Evolutionary conservation across 345 rosid genomes (phyloP).

Genomic region (Citrus mangshanensis): DNA sequence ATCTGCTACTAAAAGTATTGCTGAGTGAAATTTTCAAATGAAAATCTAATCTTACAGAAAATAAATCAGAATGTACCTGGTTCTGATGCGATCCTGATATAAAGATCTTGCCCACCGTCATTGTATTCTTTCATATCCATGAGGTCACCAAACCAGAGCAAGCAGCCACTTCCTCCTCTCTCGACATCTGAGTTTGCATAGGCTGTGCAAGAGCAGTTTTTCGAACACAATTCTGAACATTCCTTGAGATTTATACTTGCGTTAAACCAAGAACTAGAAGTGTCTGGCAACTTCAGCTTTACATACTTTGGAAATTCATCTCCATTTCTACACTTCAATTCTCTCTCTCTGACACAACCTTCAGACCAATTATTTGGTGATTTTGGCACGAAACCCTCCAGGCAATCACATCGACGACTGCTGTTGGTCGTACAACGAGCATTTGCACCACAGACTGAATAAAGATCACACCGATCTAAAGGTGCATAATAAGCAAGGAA

Average conservation of each 20-base stretch:
- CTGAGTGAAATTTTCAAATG: background rate
- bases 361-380: conserved; percentile 39
- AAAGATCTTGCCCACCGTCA: conserved; percentile 23
- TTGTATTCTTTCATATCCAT: conserved; percentile 27
- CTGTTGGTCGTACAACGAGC: conserved; percentile 37
- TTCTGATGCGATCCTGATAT: conserved; percentile 22
- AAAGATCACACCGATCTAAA: conserved; percentile 42
- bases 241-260: conserved; percentile 26
- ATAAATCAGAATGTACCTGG: conserved; percentile 20
- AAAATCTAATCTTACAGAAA: background rate
- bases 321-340: conserved; percentile 24
- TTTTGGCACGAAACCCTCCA: conserved; percentile 40
- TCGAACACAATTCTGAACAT: conserved; percentile 26
- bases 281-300: conserved; percentile 45
- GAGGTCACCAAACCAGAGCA: conserved; percentile 46
- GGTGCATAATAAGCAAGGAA: conserved; percentile 30
- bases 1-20: background rate
- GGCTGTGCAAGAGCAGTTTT: conserved; percentile 52
- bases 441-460: conserved; percentile 35
- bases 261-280: conserved; percentile 21
- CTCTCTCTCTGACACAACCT: conserved; percentile 46
- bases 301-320: conserved; percentile 33
- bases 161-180: conserved; percentile 46
- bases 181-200: conserved; percentile 36
- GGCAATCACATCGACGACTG: conserved; percentile 42